Percentiles rank a stretch among this genome's conserved stretches.
phyloP scores from a whole-genome alignment of 2,329 filamentous ascomycete genomes.

The Aspergillus sp. region DNA sequence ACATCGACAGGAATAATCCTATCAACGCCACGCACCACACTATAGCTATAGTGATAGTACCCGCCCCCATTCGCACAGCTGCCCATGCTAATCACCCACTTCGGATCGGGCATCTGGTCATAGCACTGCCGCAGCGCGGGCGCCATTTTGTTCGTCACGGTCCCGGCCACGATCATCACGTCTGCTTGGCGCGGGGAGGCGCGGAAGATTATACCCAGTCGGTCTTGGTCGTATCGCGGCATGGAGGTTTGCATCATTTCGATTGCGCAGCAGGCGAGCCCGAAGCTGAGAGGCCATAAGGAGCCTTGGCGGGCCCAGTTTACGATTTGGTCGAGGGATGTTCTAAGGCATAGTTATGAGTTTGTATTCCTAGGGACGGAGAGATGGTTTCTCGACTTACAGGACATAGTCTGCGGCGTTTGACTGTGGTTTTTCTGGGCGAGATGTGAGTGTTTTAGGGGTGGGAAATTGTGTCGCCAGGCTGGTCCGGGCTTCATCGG shows the following conservation, averaged over 20 bases:
- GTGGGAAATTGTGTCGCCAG: no score
- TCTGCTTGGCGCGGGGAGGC: conserved; percentile 85
- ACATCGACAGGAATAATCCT: conserved; percentile 78
- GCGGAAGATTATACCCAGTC: conserved; percentile 86
- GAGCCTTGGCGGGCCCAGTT: conserved; percentile 89
- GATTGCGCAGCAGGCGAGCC: conserved; percentile 84
- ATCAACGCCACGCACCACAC: conserved; percentile 73
- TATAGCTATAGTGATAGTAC: conserved; percentile 87
- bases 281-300: conserved; percentile 90
- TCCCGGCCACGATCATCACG: conserved; percentile 92
- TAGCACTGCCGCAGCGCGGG: conserved; percentile 86
- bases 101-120: conserved; percentile 92
- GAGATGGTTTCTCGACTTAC: no score
- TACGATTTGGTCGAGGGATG: conserved; percentile 66
- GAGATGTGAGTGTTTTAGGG: no score
- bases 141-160: conserved; percentile 95
- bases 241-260: conserved; percentile 95
- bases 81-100: conserved; percentile 86
- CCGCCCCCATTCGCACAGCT: conserved; percentile 83
- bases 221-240: conserved; percentile 86
- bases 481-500: no score
- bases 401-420: no score
- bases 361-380: no score
- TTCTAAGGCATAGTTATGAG: conserved; percentile 24
- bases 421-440: no score